Evolutionary conservation across 495 filamentous ascomycete genomes (phyloP).

Genomic region (Aspergillus olivimuriae): DNA sequence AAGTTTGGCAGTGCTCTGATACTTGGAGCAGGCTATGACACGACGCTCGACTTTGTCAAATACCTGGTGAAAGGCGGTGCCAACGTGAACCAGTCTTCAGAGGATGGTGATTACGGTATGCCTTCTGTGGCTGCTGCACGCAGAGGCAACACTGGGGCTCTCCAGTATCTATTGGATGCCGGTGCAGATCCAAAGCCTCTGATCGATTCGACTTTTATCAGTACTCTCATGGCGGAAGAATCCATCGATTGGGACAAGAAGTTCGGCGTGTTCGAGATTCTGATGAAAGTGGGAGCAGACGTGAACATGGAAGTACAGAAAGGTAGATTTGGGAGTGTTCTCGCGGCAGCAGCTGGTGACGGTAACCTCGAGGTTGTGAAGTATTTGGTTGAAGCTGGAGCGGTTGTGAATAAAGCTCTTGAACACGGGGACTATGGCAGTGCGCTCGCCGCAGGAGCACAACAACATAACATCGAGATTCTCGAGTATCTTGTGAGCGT

Average conservation of each 20-base stretch:
- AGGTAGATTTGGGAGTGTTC: not conserved
- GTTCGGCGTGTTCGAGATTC: not conserved
- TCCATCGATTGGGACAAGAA: not conserved
- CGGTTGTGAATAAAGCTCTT: not conserved
- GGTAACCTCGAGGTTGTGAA: not conserved
- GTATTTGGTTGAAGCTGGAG: not conserved
- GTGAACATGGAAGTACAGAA: not conserved
- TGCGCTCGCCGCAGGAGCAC: constrained; percentile 15
- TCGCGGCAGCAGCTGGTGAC: not conserved
- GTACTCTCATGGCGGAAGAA: not conserved
- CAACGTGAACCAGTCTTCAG: not conserved
- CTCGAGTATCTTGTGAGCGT: not conserved
- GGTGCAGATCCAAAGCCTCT: not conserved
- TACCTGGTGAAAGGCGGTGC: constrained; percentile 1
- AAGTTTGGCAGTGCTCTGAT: not conserved
- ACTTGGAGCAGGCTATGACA: not conserved
- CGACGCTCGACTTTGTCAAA: not conserved
- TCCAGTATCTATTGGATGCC: not conserved
- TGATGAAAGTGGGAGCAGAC: not conserved
- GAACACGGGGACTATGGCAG: constrained; percentile 9
- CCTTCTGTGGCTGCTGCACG: not conserved
- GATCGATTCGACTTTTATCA: not conserved
- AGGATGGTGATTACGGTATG: not conserved
- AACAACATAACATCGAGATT: not conserved
- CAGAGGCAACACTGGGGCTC: not conserved